A percentile compares a stretch with the other conserved stretches of the same genome.
Evolutionary conservation across 23 red algal species (phyloP).

Genomic region (Pyropia yezoensis): DNA sequence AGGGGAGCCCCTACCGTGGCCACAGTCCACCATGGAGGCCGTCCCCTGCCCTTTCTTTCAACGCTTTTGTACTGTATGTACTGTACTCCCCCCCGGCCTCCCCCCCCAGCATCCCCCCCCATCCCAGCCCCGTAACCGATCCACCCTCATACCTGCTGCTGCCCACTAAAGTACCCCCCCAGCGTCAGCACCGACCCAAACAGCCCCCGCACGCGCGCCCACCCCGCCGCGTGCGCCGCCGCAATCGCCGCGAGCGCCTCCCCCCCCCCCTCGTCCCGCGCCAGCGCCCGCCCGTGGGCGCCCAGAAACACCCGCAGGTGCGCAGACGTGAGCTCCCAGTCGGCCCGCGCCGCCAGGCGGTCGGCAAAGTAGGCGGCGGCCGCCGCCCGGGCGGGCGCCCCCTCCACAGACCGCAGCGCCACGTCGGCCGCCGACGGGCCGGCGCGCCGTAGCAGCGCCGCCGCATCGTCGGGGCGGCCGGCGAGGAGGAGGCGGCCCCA

Average conservation of each 20-base stretch:
- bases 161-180: constrained; percentile 28
- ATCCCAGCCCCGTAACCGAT: too few species aligned
- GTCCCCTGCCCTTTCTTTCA: too few species aligned
- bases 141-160: neutral
- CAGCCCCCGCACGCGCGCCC: constrained; percentile 27
- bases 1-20: too few species aligned
- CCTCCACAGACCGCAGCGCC: constrained; percentile 47
- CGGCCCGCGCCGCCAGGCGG: constrained; percentile 6
- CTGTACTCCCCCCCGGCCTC: too few species aligned
- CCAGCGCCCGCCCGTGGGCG: constrained; percentile 33
- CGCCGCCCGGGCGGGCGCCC: constrained; percentile 9
- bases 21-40: too few species aligned
- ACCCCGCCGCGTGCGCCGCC: constrained; percentile 21
- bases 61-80: too few species aligned
- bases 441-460: constrained; percentile 7
- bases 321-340: constrained; percentile 67
- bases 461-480: constrained; percentile 22
- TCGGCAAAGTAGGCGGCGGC: constrained; percentile 40
- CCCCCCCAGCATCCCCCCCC: too few species aligned
- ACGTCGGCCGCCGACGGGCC: constrained; percentile 52
- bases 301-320: constrained; percentile 59
- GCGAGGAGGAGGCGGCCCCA: constrained; percentile 16
- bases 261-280: constrained; percentile 13
- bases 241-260: constrained; percentile 9
- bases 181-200: constrained; percentile 46